These are phyloP conservation scores for Bipolaris sorokiniana DNA, from an alignment of 2,329 filamentous ascomycete species.

Conservation along the genomic window DNA sequence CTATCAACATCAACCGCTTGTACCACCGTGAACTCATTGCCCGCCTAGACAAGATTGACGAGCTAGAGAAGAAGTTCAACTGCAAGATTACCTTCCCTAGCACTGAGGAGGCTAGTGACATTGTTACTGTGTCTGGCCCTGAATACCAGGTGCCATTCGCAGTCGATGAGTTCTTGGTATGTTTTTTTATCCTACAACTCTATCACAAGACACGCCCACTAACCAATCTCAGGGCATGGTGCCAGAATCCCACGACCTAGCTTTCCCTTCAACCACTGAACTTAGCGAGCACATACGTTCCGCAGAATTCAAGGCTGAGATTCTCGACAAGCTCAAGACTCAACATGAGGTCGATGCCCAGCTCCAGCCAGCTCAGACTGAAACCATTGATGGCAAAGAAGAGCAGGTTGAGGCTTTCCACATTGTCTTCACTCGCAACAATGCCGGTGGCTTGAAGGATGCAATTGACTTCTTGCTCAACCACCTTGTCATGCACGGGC, in stretches of 20 bases:
- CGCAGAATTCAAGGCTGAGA: conserved; percentile 77
- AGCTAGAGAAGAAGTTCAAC: conserved; percentile 98
- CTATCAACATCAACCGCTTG: conserved; percentile 89
- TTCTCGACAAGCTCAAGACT: conserved; percentile 81
- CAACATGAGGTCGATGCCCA: conserved; percentile 92
- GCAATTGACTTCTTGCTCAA: conserved; percentile 93
- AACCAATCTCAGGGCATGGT: conserved; percentile 78
- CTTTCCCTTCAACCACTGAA: conserved; percentile 76
- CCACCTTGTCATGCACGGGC: conserved; percentile 82
- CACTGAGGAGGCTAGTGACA: conserved; percentile 95
- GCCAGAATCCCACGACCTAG: conserved; percentile 90
- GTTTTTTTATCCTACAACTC: conserved; percentile 1
- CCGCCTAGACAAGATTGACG: conserved; percentile 86
- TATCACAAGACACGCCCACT: conserved; percentile 30
- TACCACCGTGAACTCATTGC: conserved; percentile 94
- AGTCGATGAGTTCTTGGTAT: conserved; percentile 88
- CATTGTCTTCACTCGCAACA: conserved; percentile 86
- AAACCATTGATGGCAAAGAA: conserved; percentile 51
- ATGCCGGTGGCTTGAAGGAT: conserved; percentile 91
- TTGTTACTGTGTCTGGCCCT: conserved; percentile 92
- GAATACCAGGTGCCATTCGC: conserved; percentile 98
- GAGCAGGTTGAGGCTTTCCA: conserved; percentile 54
- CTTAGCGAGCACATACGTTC: conserved; percentile 84
- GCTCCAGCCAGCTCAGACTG: conserved; percentile 61
- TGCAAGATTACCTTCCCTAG: conserved; percentile 99